These are phyloP conservation scores for Pleurostoma richardsiae DNA, from an alignment of 2,329 filamentous ascomycete species.

Conservation along the genomic window DNA sequence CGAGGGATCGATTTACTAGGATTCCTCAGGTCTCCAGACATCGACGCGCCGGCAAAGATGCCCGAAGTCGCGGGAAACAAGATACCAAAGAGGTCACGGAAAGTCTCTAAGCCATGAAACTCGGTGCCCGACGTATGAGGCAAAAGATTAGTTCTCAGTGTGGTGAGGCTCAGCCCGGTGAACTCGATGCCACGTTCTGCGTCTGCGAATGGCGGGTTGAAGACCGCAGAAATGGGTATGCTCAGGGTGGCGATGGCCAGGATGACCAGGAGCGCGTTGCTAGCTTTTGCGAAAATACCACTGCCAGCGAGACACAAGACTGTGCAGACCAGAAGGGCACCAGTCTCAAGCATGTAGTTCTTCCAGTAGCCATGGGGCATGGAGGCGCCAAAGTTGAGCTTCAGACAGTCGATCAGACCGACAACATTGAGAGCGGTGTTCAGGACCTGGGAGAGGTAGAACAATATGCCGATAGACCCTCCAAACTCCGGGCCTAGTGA, in stretches of 20 bases:
- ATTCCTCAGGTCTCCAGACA: slow-evolving; percentile 81
- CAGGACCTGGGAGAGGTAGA: slow-evolving; percentile 85
- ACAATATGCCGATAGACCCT: slow-evolving; percentile 80
- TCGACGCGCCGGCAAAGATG: slow-evolving; percentile 71
- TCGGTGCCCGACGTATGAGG: slow-evolving; percentile 63
- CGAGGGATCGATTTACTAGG: slow-evolving; percentile 81
- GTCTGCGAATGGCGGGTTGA: slow-evolving; percentile 63
- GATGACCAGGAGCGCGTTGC: slow-evolving; percentile 68
- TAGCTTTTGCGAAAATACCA: slow-evolving; percentile 73
- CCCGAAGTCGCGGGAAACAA: slow-evolving; percentile 69
- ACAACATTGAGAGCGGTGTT: slow-evolving; percentile 86
- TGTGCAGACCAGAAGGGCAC: slow-evolving; percentile 67
- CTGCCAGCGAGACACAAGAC: slow-evolving; percentile 74
- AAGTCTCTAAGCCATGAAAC: slow-evolving; percentile 60
- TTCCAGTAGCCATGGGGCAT: slow-evolving; percentile 72
- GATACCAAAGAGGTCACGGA: slow-evolving; percentile 80
- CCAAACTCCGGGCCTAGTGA: slow-evolving; percentile 85
- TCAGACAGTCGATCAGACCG: slow-evolving; percentile 77
- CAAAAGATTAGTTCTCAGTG: slow-evolving; percentile 68
- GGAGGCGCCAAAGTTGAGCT: slow-evolving; percentile 64
- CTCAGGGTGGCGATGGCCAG: slow-evolving; percentile 71
- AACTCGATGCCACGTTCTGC: slow-evolving; percentile 62
- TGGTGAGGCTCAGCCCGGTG: slow-evolving; percentile 68
- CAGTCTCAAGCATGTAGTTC: slow-evolving; percentile 70
- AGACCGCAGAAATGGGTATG: slow-evolving; percentile 72